Evolutionary conservation across 2,329 filamentous ascomycete genomes (phyloP), one percentile per base, ranked within the genome.

Genomic region (Penicillium sp.): DNA sequence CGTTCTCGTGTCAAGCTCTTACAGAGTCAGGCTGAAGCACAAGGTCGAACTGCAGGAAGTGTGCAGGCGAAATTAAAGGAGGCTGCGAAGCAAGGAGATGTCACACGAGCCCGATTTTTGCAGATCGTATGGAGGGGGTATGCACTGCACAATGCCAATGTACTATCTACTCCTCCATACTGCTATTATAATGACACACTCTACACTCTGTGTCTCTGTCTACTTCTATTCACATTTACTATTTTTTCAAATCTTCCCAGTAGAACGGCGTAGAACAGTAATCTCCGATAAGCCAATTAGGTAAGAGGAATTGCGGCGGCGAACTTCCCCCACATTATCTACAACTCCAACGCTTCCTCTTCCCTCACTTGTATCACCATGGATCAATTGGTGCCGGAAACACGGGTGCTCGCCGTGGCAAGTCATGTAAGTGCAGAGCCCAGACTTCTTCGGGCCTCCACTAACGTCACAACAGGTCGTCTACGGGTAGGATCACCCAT

Each of bases 361-460:
- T 39, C 50, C 29, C 49, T 22, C 47, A 45, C 49, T 49, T 38
- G 47, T 44, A 22, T 36, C 57, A 59, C 47, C 51, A 75, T 74
- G 68, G 75, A 79, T 56, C 64, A 64, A 43, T 65, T 75, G 51
- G 76, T 86, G 46, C 84, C 85, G 22, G 84, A 87, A 63, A 87
- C 84, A 48, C 79, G 81, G 66, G 91, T 97, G 58, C 82, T 97
- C 70, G 92, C 92, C 55, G 85, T 97, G 66, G 92, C 92, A 72
- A 97, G 92, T 77, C 92, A 97, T 92, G 92, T 97, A 88, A 58
- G 68, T 46, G 1, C 11, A 13, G 21, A 21, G 21, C 4, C 3
- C 18, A 29, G 18, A 18, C 77, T 88, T 76, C 58, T 56, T 54
- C 53, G 59, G 47, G 50, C 43, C 45, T 34, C 7, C 38, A 32